Conservation (phyloP, 495 filamentous ascomycete genomes). For the Collariella sp. region DNA sequence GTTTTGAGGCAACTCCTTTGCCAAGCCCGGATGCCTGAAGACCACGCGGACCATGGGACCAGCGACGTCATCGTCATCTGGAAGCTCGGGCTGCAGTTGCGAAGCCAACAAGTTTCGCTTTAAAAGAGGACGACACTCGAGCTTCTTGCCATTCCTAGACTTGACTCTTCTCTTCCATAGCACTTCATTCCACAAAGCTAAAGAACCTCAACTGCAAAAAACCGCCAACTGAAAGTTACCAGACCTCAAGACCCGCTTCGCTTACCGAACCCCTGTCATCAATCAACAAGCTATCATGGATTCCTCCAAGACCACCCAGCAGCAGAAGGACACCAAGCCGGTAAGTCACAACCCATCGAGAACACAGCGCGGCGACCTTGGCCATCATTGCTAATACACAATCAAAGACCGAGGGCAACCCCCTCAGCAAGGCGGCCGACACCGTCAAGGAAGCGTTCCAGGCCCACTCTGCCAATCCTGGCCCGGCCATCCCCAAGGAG, state of each 20-base stretch:
- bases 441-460: slow-evolving; percentile 28
- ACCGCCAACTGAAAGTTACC: too few species aligned
- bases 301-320: slow-evolving; percentile 14
- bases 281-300: slow-evolving; percentile 9
- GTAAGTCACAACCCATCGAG: not conserved
- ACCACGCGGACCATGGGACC: not conserved
- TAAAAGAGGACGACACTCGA: not conserved
- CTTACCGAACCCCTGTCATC: slow-evolving; percentile 1
- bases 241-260: not conserved
- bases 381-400: not conserved
- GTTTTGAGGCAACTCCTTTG: not conserved
- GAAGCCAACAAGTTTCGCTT: not conserved
- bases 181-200: not conserved
- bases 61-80: slow-evolving; percentile 5
- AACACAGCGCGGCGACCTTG: not conserved
- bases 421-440: slow-evolving; percentile 21
- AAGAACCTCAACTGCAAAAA: not conserved
- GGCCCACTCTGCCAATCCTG: slow-evolving; percentile 41
- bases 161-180: not conserved
- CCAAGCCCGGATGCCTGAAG: not conserved
- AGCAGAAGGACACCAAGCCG: slow-evolving; percentile 3
- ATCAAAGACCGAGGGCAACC: slow-evolving; percentile 7
- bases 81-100: not conserved
- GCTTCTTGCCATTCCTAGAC: not conserved
- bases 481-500: slow-evolving; percentile 40